Evolutionary conservation across 2,329 filamentous ascomycete species (phyloP).

Genomic region (Cladosporium sp.): DNA sequence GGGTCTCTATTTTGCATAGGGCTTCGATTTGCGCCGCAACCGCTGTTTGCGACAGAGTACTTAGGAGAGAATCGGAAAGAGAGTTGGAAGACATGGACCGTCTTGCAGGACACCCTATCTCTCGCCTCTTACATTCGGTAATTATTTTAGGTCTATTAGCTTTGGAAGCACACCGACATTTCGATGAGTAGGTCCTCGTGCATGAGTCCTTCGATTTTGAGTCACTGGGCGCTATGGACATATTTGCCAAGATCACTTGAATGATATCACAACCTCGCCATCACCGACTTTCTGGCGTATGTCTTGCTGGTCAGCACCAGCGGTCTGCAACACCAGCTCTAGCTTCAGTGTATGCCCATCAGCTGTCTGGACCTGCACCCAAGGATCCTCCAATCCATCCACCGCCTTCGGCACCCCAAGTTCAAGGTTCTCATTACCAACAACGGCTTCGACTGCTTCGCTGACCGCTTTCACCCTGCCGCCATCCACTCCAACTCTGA

Average conservation of each 20-base stretch:
- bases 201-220: background rate
- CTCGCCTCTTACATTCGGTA: background rate
- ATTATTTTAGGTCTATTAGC: background rate
- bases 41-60: conserved; percentile 9
- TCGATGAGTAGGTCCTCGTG: background rate
- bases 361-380: background rate
- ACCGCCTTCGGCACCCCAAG: conserved; percentile 11
- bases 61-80: background rate
- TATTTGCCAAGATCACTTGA: background rate
- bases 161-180: background rate
- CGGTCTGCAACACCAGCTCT: conserved; percentile 7
- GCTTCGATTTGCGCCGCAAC: background rate
- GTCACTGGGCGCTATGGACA: background rate
- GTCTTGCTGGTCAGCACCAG: background rate
- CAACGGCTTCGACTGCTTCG: conserved; percentile 3
- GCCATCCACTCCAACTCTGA: conserved; percentile 32
- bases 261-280: background rate
- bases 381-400: conserved; percentile 2
- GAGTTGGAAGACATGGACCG: background rate
- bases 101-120: background rate
- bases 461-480: conserved; percentile 5
- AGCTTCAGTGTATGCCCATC: conserved; percentile 1
- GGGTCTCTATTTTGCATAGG: background rate
- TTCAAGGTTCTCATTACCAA: background rate
- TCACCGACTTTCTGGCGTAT: conserved; percentile 2